Base-by-base conservation (phyloP, 2,329 filamentous ascomycete genomes). In the Trichophaea hybrida region DNA sequence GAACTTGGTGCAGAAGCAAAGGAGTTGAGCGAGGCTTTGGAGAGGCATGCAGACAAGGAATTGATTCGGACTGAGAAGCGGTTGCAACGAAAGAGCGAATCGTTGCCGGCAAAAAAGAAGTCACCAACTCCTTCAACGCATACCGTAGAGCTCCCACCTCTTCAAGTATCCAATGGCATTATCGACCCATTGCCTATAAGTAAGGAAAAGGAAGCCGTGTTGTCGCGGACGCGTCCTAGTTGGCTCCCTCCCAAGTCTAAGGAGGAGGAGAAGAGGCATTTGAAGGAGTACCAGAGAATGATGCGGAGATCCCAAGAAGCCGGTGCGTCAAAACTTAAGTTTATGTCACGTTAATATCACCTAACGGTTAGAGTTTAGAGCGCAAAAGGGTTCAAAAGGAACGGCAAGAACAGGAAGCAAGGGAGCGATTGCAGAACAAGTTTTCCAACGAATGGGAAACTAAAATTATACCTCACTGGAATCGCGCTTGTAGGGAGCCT, bases 211-310 rank as follows among this genome's bases (percentile, higher is more conserved):
- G 86, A 91, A 69, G 86, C 86, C 2, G 86, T 90, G 1, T 75
- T 93, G 24, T 88, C 85, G 31, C 78, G 88, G 15, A 93, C 87
- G 1, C 78, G 87, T 40, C 87, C 87, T 0, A 89, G 85, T 1
- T 93, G 88, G 88, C 75, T 93, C 1, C 87, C 88, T 0, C 87
- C 87, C 1, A 93, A 93, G 73, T 83, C 93, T 65, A 90, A 88
- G 1, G 86, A 86, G 57, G 93, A 98, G 72, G 93, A 98, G 74
- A 86, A 81, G 70, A 84, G 84, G 66, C 93, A 98, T 72, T 71
- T 98, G 65, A 89, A 81, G 69, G 83, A 93, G 70, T 93, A 90
- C 70, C 84, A 90, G 72, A 82, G 79, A 71, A 90, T 93, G 85
- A 87, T 91, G 84, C 65, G 65, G 74, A 64, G 74, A 17, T 75